Evolutionary conservation across 2,329 filamentous ascomycete genomes (phyloP).

Genomic region (Sporothrix sp.): DNA sequence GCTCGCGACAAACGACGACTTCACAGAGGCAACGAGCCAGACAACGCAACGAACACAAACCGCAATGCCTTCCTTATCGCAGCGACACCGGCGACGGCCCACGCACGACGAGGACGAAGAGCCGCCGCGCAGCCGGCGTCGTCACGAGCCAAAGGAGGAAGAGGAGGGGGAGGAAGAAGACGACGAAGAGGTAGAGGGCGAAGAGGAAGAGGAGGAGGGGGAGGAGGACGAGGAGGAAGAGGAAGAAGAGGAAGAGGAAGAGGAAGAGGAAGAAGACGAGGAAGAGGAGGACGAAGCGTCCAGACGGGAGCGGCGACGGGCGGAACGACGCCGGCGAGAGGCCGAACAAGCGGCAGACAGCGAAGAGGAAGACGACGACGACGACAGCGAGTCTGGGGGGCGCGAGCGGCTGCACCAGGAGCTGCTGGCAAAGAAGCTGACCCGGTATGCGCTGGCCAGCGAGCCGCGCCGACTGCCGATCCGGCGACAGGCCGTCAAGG

Average conservation of each 20-base stretch:
- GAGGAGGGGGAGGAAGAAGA: conserved; percentile 10
- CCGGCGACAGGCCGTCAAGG: conserved; percentile 50
- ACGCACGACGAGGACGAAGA: conserved; percentile 9
- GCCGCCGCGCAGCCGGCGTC: conserved; percentile 5
- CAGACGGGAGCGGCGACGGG: background rate
- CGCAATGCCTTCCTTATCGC: conserved; percentile 11
- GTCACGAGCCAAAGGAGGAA: conserved; percentile 2
- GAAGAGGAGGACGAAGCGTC: background rate
- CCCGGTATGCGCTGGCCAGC: conserved; percentile 58
- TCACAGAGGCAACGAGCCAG: background rate
- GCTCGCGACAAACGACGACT: background rate
- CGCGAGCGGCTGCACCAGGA: conserved; percentile 36
- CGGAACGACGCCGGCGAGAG: too few species aligned
- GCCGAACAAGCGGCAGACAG: background rate
- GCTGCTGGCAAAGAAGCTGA: conserved; percentile 54
- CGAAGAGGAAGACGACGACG: conserved; percentile 2
- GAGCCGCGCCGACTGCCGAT: conserved; percentile 54
- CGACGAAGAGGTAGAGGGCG: background rate
- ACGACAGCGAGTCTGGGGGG: background rate
- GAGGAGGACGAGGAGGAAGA: background rate
- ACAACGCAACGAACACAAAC: background rate
- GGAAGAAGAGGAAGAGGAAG: background rate
- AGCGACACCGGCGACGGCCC: conserved; percentile 5
- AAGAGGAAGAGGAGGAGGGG: background rate
- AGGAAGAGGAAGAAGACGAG: background rate